Base-by-base conservation (phyloP, 768 basidiomycete species). In the Suillus discolor region DNA sequence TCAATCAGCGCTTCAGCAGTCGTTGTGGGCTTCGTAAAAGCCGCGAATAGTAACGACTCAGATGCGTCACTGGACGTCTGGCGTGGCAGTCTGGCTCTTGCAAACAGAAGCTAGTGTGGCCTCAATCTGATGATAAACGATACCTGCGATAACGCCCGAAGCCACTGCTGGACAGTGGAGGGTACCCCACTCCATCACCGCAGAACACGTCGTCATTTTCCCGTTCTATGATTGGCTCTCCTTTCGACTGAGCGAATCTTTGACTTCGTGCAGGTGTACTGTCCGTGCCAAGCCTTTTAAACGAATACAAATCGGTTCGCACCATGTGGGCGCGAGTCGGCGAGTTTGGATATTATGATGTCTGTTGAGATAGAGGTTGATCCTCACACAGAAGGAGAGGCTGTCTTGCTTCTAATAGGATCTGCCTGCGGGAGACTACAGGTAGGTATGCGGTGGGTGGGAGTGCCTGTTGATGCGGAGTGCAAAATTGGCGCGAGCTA, bases 251-350 rank as follows among this genome's bases (percentile, higher is more conserved):
- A 57, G 68, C 12, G 39, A 16, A 1, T 64, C 57, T 62, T 79
- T 81, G 63, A 90, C 84, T 71, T 45, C 44, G 2, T n/a, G 44
- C 20, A 45, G 44, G 20, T 45, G 44, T 20, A 45, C 20, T 45
- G 44, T 8, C 6, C 3, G 16, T 41, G 12, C 16, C 42, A 42
- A 42, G 18, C 42, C 42, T 18, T 18, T 3, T 18, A 42, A 16
- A 18, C 16, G 42, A 42, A 42, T 42, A 42, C 18, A 18, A 16
- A 42, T 42, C 8, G 42, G 42, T 18, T 42, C 2, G 0, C 41
- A 16, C 15, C 41, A 41, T 41, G 15, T 41, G 41, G 13, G 39
- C 36, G 36, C 11, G 36, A 38, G 6, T 38, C 36, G 36, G 11
- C 36, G 6, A 38, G 36, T 38, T 38, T 11, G 36, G 36, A 1